Evolutionary conservation across 225 moss, liverwort and hornwort genomes (phyloP).

Genomic region (Physcomitrellopsis africana): DNA sequence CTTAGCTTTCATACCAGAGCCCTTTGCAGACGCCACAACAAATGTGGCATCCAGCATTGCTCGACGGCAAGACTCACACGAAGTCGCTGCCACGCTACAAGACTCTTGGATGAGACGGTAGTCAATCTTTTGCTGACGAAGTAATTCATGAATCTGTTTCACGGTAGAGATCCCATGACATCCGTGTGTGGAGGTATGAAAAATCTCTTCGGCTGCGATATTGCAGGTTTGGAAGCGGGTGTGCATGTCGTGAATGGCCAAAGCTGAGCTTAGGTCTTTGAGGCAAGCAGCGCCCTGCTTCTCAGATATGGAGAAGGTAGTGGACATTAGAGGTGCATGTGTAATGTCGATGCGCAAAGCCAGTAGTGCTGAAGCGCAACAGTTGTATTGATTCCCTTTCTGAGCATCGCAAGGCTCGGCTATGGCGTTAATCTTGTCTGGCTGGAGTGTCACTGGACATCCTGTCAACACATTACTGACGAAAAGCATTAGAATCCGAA

Average conservation of each 20-base stretch:
- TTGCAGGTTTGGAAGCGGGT: slow-evolving; percentile 37
- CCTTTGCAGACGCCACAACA: slow-evolving; percentile 36
- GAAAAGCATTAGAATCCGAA: slow-evolving; percentile 4
- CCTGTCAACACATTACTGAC: slow-evolving; percentile 31
- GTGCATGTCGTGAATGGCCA: slow-evolving; percentile 26
- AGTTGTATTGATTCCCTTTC: slow-evolving; percentile 25
- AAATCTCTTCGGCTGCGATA: slow-evolving; percentile 42
- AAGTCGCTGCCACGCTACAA: slow-evolving; percentile 35
- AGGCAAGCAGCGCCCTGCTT: slow-evolving; percentile 51
- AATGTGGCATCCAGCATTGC: slow-evolving; percentile 44
- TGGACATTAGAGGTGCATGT: slow-evolving; percentile 24
- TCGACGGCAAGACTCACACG: slow-evolving; percentile 48
- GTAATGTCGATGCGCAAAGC: slow-evolving; percentile 47
- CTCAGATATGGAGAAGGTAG: slow-evolving; percentile 43
- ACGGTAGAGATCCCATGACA: slow-evolving; percentile 45
- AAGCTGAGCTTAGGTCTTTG: slow-evolving; percentile 34
- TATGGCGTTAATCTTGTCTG: slow-evolving; percentile 38
- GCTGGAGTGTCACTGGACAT: slow-evolving; percentile 47
- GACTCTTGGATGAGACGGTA: slow-evolving; percentile 29
- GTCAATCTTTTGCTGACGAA: slow-evolving; percentile 38
- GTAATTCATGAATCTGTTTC: slow-evolving; percentile 25
- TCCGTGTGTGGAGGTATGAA: slow-evolving; percentile 44
- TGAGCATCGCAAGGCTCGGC: slow-evolving; percentile 36
- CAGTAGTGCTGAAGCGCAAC: slow-evolving; percentile 54
- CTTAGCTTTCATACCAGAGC: slow-evolving; percentile 30